phyloP scores from a whole-genome alignment of 495 filamentous ascomycete species.

The Penicillium steckii region DNA sequence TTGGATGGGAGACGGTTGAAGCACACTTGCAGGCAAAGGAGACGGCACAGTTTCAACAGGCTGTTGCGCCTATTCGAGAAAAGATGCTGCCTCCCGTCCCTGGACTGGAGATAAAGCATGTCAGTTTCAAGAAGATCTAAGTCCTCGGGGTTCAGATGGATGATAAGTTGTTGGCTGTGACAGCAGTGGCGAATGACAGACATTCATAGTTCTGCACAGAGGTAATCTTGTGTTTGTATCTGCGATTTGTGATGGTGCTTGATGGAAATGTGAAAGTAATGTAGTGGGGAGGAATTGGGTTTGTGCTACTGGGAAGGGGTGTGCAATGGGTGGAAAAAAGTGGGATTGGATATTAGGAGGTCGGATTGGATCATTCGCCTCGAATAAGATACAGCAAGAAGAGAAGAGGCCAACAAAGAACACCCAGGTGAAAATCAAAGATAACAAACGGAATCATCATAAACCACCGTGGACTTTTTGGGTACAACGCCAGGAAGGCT shows the following conservation, averaged over 20 bases:
- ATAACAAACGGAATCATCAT: conserved; percentile 28
- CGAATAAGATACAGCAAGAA: conserved; percentile 46
- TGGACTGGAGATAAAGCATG: conserved; percentile 44
- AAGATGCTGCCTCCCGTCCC: conserved; percentile 33
- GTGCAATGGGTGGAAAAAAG: conserved; percentile 4
- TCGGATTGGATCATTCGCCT: conserved; percentile 30
- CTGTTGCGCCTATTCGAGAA: conserved; percentile 38
- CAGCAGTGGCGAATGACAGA: neutral
- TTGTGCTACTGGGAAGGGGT: neutral
- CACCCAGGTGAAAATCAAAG: conserved; percentile 13
- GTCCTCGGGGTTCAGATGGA: neutral
- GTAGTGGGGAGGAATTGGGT: neutral
- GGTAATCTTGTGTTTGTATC: neutral
- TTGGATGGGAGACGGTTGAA: conserved; percentile 58
- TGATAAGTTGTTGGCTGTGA: neutral
- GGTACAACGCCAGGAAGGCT: conserved; percentile 9
- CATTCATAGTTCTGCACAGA: neutral
- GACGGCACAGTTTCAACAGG: conserved; percentile 42
- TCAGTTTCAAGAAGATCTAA: conserved; percentile 36
- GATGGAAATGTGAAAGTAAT: neutral
- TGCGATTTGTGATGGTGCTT: neutral
- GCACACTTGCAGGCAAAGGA: conserved; percentile 47
- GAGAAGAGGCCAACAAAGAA: conserved; percentile 23
- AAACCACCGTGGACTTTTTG: conserved; percentile 38
- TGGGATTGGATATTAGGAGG: conserved; percentile 28